Conservation (phyloP, 805 yeast species). For the Saitoella complicata region DNA sequence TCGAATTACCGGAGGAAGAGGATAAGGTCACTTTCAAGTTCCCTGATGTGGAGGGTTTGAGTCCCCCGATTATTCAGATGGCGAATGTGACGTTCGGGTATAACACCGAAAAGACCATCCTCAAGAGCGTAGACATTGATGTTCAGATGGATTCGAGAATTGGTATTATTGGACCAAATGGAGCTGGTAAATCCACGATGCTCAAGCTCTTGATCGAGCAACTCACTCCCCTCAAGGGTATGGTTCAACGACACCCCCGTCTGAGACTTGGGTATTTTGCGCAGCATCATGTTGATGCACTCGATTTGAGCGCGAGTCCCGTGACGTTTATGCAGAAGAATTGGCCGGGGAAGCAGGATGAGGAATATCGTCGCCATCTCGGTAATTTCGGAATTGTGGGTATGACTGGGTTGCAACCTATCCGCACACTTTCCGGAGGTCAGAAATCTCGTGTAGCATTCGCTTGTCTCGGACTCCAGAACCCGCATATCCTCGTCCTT, state of each 20-base stretch:
- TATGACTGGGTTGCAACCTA: conserved; percentile 76
- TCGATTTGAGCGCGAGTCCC: conserved; percentile 74
- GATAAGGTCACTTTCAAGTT: conserved; percentile 69
- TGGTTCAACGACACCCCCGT: conserved; percentile 64
- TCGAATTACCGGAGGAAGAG: conserved; percentile 92
- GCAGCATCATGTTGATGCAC: conserved; percentile 95
- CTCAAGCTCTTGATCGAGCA: conserved; percentile 72
- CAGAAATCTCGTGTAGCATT: conserved; percentile 97
- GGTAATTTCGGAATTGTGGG: conserved; percentile 98
- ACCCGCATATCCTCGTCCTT: conserved; percentile 79
- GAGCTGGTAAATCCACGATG: conserved; percentile 96
- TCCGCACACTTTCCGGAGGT: conserved; percentile 87
- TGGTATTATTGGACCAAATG: conserved; percentile 96
- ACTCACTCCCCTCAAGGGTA: conserved; percentile 57
- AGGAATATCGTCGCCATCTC: conserved; percentile 88
- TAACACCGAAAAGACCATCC: conserved; percentile 39
- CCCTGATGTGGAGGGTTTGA: conserved; percentile 85
- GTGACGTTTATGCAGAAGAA: conserved; percentile 85
- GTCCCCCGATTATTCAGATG: conserved; percentile 86
- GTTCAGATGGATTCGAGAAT: conserved; percentile 89
- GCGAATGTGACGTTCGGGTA: conserved; percentile 81
- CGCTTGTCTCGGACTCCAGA: conserved; percentile 78
- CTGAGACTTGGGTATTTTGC: conserved; percentile 93
- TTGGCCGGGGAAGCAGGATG: conserved; percentile 87
- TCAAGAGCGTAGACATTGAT: conserved; percentile 69